Base-by-base conservation (phyloP, 2,329 filamentous ascomycete genomes). In the Aureobasidium lini region DNA sequence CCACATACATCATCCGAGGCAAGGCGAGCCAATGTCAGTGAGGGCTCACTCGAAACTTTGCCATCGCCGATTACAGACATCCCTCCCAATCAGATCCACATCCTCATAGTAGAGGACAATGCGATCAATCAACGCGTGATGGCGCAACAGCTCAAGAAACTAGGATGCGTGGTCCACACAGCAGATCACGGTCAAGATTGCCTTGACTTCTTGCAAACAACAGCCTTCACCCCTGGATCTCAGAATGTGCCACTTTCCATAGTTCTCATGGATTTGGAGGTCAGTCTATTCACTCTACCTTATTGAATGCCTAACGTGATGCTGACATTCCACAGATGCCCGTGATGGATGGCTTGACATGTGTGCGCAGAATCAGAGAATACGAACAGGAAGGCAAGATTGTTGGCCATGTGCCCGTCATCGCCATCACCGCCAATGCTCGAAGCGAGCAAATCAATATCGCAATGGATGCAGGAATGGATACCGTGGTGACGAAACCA, bases 401-500 rank as follows among this genome's bases (percentile, higher is more conserved):
- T 43, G 60, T 7, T n/a, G 34, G 52, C 1, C 63, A 64, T 47
- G 60, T 70, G 3, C 65, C 65, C 1, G 62, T 70, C 28, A 66
- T 69, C 29, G 67, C 68, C 6, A 66, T 69, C 11, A 69, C 68
- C 28, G 68, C 68, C 10, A 69, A 69, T 54, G 67, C 66, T 9
- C 43, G 68, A n/a, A 63, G 62, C 36, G 67, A 66, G 42, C 67
- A 69, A 61, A 64, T 64, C 8, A 61, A 59, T 4, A 60, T 57
- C 15, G 67, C 67, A 5, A 50, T 65, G n/a, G 64, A 62, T n/a
- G 65, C 64, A 13, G 66, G 67, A 2, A 66, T 69, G 64, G 61
- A 62, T 18, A 59, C 60, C 36, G 61, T 62, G 6, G 66, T 73
- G 6, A 71, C 69, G 13, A 73, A 73, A 61, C 71, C 71, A 6